Base-by-base conservation (phyloP, 1,284 basidiomycete genomes). In the Pholiota adiposa region DNA sequence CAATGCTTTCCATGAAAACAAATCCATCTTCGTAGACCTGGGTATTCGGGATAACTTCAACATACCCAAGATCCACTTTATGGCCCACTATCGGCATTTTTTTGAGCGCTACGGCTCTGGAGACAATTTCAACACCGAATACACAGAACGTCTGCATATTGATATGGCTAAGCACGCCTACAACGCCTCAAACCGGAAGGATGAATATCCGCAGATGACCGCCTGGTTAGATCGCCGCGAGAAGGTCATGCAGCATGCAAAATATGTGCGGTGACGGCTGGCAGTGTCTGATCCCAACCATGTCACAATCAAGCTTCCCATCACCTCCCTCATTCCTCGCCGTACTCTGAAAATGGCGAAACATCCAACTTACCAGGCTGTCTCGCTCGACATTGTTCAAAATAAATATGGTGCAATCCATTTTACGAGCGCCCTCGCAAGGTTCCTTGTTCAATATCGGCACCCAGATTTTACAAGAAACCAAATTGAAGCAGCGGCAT, bases 11-110 rank as follows among this genome's bases (percentile, higher is more conserved):
- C 67, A 70, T 38, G 33, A 50, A n/a, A 51, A 59, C 23, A 69
- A 69, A 43, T 29, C 60, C 9, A 36, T 67, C 4, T 67, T 69
- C 43, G 27, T 60, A 1, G 44, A 65, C 16, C n/a, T 66, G 3
- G 50, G 43, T 7, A 54, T 62, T 27, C 60, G 62, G 11, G 21
- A 60, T 18, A 62, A 68, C 50, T 77, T 80, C 67, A 75, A 77
- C 54, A 74, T 80, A 29, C 73, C 73, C 71, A 79, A 79, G 55
- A 29, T 78, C 1, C 76, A 78, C 51, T 58, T 64, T 3, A 4
- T 54, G 1, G 4, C 5, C 23, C 52, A 54, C n/a, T 54, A 54
- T 21, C 23, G 4, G 9, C 4, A 3, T 2, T 53, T 2, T 53
- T 34, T 1, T 61, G 21, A 21, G 12, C 51, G 34, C 0, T 49